phyloP scores from a whole-genome alignment of 495 filamentous ascomycete genomes.

The Penicillium steckii region DNA sequence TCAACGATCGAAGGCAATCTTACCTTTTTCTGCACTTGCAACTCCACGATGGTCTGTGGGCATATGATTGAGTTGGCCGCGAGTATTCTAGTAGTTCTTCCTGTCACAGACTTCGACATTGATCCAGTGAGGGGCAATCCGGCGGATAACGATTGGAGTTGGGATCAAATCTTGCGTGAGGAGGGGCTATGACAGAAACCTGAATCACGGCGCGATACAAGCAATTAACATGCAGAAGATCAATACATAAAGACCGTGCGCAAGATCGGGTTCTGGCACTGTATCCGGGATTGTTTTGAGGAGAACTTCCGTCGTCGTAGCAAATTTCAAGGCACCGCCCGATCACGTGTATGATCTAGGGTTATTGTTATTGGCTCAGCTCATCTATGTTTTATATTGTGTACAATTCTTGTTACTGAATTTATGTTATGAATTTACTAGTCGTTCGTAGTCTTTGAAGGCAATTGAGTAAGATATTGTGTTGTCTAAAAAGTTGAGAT shows the following conservation, averaged over 20 bases:
- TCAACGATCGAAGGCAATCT: background rate
- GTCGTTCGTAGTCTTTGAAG: no score
- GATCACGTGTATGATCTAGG: background rate
- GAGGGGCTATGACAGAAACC: background rate
- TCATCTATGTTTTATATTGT: background rate
- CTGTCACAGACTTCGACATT: background rate
- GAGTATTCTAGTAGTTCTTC: background rate
- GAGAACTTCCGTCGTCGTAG: background rate
- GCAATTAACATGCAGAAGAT: background rate
- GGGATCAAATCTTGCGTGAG: background rate
- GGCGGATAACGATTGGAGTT: background rate
- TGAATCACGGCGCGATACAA: background rate
- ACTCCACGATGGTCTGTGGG: background rate
- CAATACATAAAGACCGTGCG: background rate
- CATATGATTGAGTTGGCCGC: background rate
- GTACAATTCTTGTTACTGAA: background rate
- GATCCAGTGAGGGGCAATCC: background rate
- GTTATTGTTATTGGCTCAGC: background rate
- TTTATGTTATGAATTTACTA: background rate
- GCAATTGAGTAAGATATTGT: no score
- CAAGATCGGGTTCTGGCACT: background rate
- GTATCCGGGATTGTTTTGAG: background rate
- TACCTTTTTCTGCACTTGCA: constrained; percentile 10
- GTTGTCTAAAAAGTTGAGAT: no score
- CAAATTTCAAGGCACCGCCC: background rate